phyloP scores from a whole-genome alignment of 2,329 filamentous ascomycete species.

The Cercospora citrullina region DNA sequence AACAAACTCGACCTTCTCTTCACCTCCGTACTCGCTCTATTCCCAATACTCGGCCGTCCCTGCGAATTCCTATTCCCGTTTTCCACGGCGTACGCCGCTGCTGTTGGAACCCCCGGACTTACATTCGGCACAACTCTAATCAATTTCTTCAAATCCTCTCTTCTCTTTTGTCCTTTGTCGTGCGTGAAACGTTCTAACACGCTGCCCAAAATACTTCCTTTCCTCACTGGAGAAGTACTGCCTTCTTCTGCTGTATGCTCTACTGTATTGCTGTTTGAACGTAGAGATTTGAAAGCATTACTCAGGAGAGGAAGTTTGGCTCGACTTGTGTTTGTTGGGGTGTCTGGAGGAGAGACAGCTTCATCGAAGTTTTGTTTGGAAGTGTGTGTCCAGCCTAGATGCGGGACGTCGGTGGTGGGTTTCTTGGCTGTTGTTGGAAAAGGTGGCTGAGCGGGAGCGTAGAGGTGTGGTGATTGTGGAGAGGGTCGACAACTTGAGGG shows the following conservation, averaged over 20 bases:
- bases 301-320: not conserved
- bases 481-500: constrained; percentile 9
- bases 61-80: constrained; percentile 7
- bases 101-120: not conserved
- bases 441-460: constrained; percentile 13
- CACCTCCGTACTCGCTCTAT: not conserved
- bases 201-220: constrained; percentile 18
- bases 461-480: constrained; percentile 25
- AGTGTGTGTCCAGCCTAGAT: constrained; percentile 32
- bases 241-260: not conserved
- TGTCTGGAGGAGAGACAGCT: constrained; percentile 17
- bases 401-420: not conserved
- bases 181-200: constrained; percentile 29
- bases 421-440: not conserved
- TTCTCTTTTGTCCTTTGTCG: constrained; percentile 34
- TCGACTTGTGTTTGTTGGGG: not conserved
- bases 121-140: constrained; percentile 34
- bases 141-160: constrained; percentile 37
- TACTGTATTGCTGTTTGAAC: not conserved
- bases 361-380: constrained; percentile 31
- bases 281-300: not conserved
- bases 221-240: not conserved
- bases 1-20: constrained; percentile 1
- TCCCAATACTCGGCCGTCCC: not conserved
- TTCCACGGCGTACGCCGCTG: not conserved